Base-by-base conservation (phyloP, 2,329 filamentous ascomycete genomes). In the Hymenoscyphus fraxineus region DNA sequence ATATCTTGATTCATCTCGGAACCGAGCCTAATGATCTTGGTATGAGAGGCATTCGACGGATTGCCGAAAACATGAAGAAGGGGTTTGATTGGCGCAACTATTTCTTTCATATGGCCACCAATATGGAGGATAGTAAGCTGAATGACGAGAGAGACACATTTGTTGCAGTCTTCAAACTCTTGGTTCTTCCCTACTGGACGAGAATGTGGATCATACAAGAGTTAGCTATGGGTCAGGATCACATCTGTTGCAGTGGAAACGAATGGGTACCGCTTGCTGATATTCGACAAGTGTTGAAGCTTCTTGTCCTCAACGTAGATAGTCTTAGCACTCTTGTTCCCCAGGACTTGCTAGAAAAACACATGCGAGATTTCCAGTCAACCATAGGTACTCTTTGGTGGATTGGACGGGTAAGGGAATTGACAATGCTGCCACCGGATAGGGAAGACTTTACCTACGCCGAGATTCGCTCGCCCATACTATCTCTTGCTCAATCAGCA, bases 131-230 rank as follows among this genome's bases (percentile, higher is more conserved):
- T 22, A 19, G n/a, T 10, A 19, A 51, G 22, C 44, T 19, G 22
- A 22, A 51, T 10, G 9, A 12, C 10, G 44, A 51, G 6, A 51
- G 44, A 51, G 19, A 51, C 7, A 19, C 44, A 22, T 51, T 51
- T 22, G 7, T 51, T 51, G 44, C 44, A 13, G 44, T 19, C 3
- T 51, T 51, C 44, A 51, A 51, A 51, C 10, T 51, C 15, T 16
- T 51, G 3, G 22, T 10, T 47, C 10, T 27, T 16, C 58, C 58
- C 6, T 60, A 60, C 40, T 60, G 58, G 58, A 15, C 39, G n/a
- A n/a, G 58, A 31, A 44, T 60, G 38, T 60, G 58, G 58, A 60
- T 60, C 19, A 60, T 60, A 31, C 58, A 60, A 19, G 58, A 60
- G 22, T 19, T 60, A 22, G 38, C 58, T 31, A 44, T 60, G 39